These are phyloP conservation scores for Chaetomium olivaceum DNA, from an alignment of 2,329 filamentous ascomycete species.

Conservation along the genomic window DNA sequence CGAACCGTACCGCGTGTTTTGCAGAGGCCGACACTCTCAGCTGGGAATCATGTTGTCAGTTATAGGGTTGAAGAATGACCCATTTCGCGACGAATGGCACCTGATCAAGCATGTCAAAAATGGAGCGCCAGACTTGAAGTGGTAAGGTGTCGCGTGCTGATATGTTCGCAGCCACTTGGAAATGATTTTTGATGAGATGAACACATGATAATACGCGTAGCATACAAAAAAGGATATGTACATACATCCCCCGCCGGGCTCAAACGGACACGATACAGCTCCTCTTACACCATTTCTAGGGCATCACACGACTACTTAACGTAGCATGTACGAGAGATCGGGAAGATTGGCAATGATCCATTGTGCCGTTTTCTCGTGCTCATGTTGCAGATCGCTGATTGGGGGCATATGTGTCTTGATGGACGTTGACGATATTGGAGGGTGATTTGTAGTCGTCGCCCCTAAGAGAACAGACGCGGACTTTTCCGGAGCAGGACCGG, in stretches of 20 bases:
- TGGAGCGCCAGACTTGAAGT: not conserved
- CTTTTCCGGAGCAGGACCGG: not conserved
- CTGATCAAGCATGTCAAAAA: not conserved
- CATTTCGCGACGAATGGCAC: not conserved
- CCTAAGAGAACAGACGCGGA: not conserved
- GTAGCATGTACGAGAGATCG: slow-evolving; percentile 41
- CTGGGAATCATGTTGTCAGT: not conserved
- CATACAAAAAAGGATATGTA: slow-evolving; percentile 13
- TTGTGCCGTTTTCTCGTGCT: slow-evolving; percentile 27
- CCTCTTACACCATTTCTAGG: not conserved
- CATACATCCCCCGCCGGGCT: not conserved
- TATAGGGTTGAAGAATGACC: not conserved
- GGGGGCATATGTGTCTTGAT: not conserved
- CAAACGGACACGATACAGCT: not conserved
- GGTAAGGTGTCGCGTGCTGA: not conserved
- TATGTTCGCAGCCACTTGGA: not conserved
- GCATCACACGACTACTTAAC: slow-evolving; percentile 25
- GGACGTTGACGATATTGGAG: not conserved
- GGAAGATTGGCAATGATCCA: slow-evolving; percentile 36
- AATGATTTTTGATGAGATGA: not conserved
- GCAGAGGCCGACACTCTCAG: not conserved
- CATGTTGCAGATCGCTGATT: not conserved
- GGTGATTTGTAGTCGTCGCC: not conserved
- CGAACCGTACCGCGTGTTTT: not conserved
- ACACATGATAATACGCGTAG: slow-evolving; percentile 7